These are phyloP conservation scores for Epithele typhae DNA, from an alignment of 768 basidiomycete species.

Conservation along the genomic window DNA sequence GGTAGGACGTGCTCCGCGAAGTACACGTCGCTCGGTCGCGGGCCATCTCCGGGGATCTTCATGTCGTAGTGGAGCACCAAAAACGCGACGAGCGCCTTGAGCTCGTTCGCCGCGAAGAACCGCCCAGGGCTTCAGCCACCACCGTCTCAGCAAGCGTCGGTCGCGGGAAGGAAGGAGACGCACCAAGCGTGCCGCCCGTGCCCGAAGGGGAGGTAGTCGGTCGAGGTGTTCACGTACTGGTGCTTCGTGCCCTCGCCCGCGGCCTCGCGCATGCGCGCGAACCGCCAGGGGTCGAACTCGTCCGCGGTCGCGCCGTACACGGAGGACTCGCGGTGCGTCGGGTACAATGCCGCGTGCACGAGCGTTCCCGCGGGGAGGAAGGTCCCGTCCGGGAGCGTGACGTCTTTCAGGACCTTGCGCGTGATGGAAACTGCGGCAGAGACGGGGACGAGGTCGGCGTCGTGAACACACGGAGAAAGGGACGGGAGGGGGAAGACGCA, in stretches of 20 bases:
- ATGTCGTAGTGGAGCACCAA: slow-evolving; percentile 29
- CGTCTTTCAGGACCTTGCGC: slow-evolving; percentile 33
- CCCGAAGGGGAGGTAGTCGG: slow-evolving; percentile 13
- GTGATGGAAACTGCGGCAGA: slow-evolving; percentile 23
- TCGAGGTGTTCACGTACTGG: slow-evolving; percentile 8
- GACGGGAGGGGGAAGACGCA: slow-evolving; percentile 3
- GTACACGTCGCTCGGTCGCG: background rate
- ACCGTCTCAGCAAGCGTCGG: no score
- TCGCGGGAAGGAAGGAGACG: background rate
- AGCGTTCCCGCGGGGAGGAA: slow-evolving; percentile 35
- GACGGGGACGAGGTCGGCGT: background rate
- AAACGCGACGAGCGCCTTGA: slow-evolving; percentile 30
- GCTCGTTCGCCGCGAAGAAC: slow-evolving; percentile 28
- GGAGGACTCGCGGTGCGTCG: slow-evolving; percentile 27
- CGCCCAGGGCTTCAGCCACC: slow-evolving; percentile 33
- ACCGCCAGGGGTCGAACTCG: slow-evolving; percentile 40
- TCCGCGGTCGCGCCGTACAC: slow-evolving; percentile 29
- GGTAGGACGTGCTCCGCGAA: background rate
- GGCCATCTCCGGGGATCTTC: slow-evolving; percentile 11
- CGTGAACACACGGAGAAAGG: background rate
- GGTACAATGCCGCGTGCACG: slow-evolving; percentile 25
- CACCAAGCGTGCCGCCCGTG: slow-evolving; percentile 16
- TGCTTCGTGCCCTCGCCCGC: slow-evolving; percentile 13
- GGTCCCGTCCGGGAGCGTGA: slow-evolving; percentile 42
- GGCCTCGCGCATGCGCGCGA: slow-evolving; percentile 18